Base-by-base conservation (phyloP, 139 green algal genomes). In the Tetradesmus obliquus region DNA sequence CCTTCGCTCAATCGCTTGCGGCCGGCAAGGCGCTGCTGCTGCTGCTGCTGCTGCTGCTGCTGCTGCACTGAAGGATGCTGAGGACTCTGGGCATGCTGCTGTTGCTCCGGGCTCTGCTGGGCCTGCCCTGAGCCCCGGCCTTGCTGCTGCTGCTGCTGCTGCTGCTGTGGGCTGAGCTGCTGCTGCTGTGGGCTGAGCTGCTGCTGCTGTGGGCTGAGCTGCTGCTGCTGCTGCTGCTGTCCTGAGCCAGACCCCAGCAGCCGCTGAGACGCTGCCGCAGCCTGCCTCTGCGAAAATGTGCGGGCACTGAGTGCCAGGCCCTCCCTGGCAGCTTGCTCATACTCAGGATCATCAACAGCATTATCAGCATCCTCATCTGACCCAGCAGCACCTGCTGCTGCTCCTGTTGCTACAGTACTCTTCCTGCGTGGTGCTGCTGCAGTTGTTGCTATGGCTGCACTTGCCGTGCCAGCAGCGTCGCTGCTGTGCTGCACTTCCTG, bases 101-200 rank as follows among this genome's bases (percentile, higher is more conserved):
- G 91, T 55, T 85, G 89, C 32, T 84, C 66, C 22, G 22, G 6
- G 6, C 82, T 22, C 53, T 87, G 69, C 87, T 79, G 32, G 32
- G 32, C 32, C 32, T 45, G 32, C 32, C 32, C 32, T 45, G 32
- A 45, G 32, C 32, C 32, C 32, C 32, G 32, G 32, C 32, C 32
- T 45, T 45, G 69, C 51, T 72, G 72, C 82, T 79, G 69, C 17
- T 79, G 69, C 69, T 79, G 69, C 69, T 79, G 69, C 69, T 79
- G 32, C 32, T 66, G 58, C 58, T 66, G 58, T n/a, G n/a, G n/a
- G n/a, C n/a, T n/a, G n/a, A 55, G 74, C 4, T 71, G 53, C 84
- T 71, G 91, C 55, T 85, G 89, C 32, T 84, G 86, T 51, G 22
- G 6, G 6, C 82, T 22, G 10, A 69, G 69, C 51, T 72, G 72